Conservation (phyloP, 129 eudicot species). For the Cynara cardunculus region DNA sequence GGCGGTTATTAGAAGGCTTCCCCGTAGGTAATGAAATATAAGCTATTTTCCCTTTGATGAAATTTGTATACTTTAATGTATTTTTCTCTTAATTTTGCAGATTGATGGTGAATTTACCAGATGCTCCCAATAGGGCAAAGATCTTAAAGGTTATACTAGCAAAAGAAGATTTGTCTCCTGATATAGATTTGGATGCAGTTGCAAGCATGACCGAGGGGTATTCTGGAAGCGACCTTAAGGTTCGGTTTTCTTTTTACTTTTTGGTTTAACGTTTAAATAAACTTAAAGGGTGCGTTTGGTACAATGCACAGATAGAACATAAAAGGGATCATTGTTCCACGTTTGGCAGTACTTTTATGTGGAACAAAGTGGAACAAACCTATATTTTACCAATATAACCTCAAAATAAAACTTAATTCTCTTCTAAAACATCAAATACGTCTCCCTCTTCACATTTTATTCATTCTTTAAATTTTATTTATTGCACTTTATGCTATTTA, state of each 20-base stretch:
- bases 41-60: background rate
- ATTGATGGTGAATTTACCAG: constrained; percentile 94
- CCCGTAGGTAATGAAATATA: constrained; percentile 60
- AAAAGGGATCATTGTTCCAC: too few species aligned
- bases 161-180: constrained; percentile 82
- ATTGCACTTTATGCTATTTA: too few species aligned
- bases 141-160: constrained; percentile 76
- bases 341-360: too few species aligned
- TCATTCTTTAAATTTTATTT: too few species aligned
- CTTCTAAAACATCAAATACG: too few species aligned
- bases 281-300: background rate
- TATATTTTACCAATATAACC: too few species aligned
- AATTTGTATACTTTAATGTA: constrained; percentile 6
- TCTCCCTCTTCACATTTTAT: too few species aligned
- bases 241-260: background rate
- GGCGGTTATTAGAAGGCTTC: constrained; percentile 91
- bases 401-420: too few species aligned
- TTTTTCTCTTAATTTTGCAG: constrained; percentile 26
- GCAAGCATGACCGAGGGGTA: constrained; percentile 96
- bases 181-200: constrained; percentile 75
- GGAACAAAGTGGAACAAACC: too few species aligned
- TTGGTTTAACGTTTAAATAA: background rate
- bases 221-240: constrained; percentile 98
- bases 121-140: constrained; percentile 89
- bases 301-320: too few species aligned